phyloP scores from a whole-genome alignment of 345 rosid genomes.

The Hevea brasiliensis region DNA sequence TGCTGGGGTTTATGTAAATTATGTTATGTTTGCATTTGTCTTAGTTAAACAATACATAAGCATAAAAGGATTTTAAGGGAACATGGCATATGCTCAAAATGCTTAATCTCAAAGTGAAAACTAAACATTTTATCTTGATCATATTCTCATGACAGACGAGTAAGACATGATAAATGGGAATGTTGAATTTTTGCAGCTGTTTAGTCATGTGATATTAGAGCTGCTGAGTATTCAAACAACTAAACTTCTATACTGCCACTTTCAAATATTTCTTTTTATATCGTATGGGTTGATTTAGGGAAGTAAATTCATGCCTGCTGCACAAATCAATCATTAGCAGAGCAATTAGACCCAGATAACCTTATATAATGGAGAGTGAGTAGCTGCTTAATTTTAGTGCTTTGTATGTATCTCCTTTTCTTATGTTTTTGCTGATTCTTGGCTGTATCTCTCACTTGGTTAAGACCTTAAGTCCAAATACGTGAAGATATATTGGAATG shows the following conservation, averaged over 20 bases:
- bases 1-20: neutral
- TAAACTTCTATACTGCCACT: neutral
- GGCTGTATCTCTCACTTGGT: neutral
- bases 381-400: neutral
- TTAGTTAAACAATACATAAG: neutral
- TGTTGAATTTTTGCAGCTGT: too few relatives aligned
- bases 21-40: neutral
- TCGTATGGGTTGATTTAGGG: neutral
- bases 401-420: neutral
- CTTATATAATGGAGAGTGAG: neutral
- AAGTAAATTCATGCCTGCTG: neutral
- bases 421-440: neutral
- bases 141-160: neutral
- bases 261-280: neutral
- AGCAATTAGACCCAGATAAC: too few relatives aligned
- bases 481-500: neutral
- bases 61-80: neutral
- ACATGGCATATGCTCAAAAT: neutral
- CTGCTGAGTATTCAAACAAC: neutral
- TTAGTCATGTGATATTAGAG: neutral
- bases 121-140: neutral
- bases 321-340: neutral
- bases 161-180: neutral
- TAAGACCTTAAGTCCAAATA: neutral
- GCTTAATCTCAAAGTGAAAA: neutral